Conservation (phyloP, 495 filamentous ascomycete genomes). For the Xylaria sp. region DNA sequence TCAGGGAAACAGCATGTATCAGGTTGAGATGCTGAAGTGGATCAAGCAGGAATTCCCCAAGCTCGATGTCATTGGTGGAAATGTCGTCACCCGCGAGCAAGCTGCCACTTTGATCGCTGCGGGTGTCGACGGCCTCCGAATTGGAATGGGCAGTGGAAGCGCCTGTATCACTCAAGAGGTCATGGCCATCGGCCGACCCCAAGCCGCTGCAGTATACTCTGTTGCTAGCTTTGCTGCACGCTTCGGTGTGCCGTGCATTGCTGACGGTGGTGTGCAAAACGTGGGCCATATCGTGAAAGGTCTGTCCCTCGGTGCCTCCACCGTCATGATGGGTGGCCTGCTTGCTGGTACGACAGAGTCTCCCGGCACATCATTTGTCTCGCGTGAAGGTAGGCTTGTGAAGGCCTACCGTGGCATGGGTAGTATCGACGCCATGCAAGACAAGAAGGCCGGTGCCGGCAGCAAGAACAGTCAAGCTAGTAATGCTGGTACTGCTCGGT, state of each 20-base stretch:
- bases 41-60: constrained; percentile 84
- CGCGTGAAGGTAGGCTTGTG: constrained; percentile 92
- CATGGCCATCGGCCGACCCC: constrained; percentile 96
- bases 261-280: constrained; percentile 97
- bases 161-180: constrained; percentile 99
- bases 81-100: constrained; percentile 96
- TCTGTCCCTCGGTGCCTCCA: constrained; percentile 89
- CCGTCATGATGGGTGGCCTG: constrained; percentile 99
- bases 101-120: constrained; percentile 91
- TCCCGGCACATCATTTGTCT: constrained; percentile 95
- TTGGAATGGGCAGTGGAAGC: constrained; percentile 98
- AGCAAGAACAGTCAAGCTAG: constrained; percentile 78
- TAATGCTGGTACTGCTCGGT: constrained; percentile 96
- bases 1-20: constrained; percentile 97
- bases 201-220: constrained; percentile 89
- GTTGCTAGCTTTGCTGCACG: constrained; percentile 85
- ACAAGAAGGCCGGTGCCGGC: constrained; percentile 82
- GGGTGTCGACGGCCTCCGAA: constrained; percentile 94
- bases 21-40: constrained; percentile 96
- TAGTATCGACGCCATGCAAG: constrained; percentile 98
- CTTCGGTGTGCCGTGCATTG: constrained; percentile 98
- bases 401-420: constrained; percentile 99
- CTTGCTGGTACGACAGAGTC: constrained; percentile 97
- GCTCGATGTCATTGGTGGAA: constrained; percentile 95
- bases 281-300: constrained; percentile 99